Base-by-base conservation (phyloP, 2,329 filamentous ascomycete genomes). In the Alternaria brassicae region DNA sequence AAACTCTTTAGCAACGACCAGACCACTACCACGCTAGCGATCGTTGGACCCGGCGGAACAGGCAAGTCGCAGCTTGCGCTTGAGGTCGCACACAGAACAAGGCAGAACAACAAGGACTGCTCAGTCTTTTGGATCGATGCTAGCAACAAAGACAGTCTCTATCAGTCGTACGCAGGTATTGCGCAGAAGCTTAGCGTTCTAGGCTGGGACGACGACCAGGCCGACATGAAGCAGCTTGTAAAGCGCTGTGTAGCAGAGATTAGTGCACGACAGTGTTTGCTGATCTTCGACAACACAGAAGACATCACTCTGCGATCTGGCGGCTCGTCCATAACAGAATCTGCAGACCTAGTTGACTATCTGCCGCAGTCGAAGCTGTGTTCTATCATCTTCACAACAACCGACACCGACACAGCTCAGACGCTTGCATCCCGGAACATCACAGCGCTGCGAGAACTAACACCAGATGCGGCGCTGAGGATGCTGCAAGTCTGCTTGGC, bases 81-180 rank as follows among this genome's bases (percentile, higher is more conserved):
- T 3, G 72, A 80, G 58, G 57, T 82, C 30, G 79, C 77, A 3
- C 75, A 81, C 67, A 77, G 73, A 68, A 71, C 70, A 2, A 79
- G 72, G 53, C 54, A 77, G 8, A 70, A 73, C 36, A 51, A 70
- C 34, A 73, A 74, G 1, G 72, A 75, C 6, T 80, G 71, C 51
- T 80, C 77, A 0, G 66, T 84, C 51, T 77, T 84, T 56, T 84
- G 79, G 81, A 72, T 83, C 3, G 74, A 79, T 4, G 80, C 77
- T 6, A 69, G 73, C 27, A 80, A 77, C 56, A 58, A 64, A n/a
- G 75, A 73, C 13, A 78, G 67, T 52, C 76, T 83, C 54, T 71
- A 81, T 30, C 73, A 79, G 52, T 78, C 79, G 25, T 69, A 65
- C 57, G 50, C 47, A 56, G 62, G 47, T 36, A 50, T 68, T 56